These are phyloP conservation scores for Monoraphidium neglectum DNA, from an alignment of 139 green algal species.

Conservation along the genomic window DNA sequence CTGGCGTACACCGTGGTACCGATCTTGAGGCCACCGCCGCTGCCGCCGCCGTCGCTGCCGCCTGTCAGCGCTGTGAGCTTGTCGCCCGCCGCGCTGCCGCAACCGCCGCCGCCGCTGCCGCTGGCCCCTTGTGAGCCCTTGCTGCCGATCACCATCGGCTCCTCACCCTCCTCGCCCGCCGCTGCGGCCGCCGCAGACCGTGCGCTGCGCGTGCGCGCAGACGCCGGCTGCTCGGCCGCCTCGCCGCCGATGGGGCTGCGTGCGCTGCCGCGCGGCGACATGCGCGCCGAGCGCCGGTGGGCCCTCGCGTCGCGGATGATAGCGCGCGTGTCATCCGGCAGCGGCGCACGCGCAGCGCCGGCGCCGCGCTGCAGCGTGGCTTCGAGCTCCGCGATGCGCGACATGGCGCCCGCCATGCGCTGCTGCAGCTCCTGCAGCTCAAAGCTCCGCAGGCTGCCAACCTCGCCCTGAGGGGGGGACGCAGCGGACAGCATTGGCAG, in stretches of 20 bases:
- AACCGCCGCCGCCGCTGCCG: neutral
- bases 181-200: slow-evolving; percentile 21
- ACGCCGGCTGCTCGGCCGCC: neutral
- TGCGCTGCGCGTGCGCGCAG: slow-evolving; percentile 1
- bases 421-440: slow-evolving; percentile 58
- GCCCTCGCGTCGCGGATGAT: slow-evolving; percentile 25
- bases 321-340: slow-evolving; percentile 26
- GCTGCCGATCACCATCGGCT: too few species aligned
- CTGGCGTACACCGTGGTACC: slow-evolving; percentile 5
- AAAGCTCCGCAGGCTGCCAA: slow-evolving; percentile 39
- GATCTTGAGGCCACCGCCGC: slow-evolving; percentile 12
- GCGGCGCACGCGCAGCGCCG: neutral
- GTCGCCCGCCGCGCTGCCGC: neutral
- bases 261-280: slow-evolving; percentile 19
- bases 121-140: too few species aligned
- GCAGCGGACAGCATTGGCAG: too few species aligned
- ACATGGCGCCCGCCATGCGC: slow-evolving; percentile 52
- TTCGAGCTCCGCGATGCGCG: slow-evolving; percentile 60
- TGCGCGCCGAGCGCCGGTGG: slow-evolving; percentile 14
- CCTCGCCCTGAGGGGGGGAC: slow-evolving; percentile 35
- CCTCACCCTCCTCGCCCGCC: neutral
- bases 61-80: neutral
- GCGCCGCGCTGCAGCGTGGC: slow-evolving; percentile 30
- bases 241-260: slow-evolving; percentile 18
- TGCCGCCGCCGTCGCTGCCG: neutral